Base-by-base conservation (phyloP, 352 stramenopile species). In the Globisporangium barbulae region DNA sequence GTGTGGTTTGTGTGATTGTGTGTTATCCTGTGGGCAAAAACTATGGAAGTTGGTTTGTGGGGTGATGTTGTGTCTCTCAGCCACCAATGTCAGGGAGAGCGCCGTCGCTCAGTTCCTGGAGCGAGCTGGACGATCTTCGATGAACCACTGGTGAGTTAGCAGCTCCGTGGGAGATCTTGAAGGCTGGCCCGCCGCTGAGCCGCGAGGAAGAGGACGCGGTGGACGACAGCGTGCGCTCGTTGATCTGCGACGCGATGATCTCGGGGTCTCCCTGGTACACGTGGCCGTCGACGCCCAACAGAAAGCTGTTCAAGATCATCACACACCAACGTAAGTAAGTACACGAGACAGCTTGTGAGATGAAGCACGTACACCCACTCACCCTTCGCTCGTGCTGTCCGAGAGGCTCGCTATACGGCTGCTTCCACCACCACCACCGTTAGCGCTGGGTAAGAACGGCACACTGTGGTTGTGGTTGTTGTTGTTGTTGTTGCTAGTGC, bases 261-360 rank as follows among this genome's bases (percentile, higher is more conserved):
- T 90, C 78, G 17, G 76, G 76, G 53, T 93, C 86, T 28, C 78
- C 86, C 66, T 93, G 84, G 31, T 93, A 95, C 22, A 95, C 77
- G 53, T 90, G 84, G 15, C 84, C 86, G 67, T 93, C 84, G n/a
- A 92, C 74, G 17, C 86, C 86, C 13, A 95, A 69, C 30, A 95
- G 53, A 39, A 92, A 95, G 21, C 84, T 92, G 37, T 48, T 30
- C 8, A 28, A 28, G 12, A 59, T 31, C 25, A 44, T 22, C 60
- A 65, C 67, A 4, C 22, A 57, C 13, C 8, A 41, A 41, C 12
- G 5, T 13, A 41, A 39, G 33, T 39, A 39, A 41, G 7, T 41
- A 41, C 35, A 41, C 35, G 35, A 13, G 35, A 13, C 15, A 61
- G 2, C 13, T 52, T 7, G 12, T 10, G 12, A 54, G 10, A 28